Conservation (phyloP, 2,329 filamentous ascomycete species). For the Polytolypa hystricis region DNA sequence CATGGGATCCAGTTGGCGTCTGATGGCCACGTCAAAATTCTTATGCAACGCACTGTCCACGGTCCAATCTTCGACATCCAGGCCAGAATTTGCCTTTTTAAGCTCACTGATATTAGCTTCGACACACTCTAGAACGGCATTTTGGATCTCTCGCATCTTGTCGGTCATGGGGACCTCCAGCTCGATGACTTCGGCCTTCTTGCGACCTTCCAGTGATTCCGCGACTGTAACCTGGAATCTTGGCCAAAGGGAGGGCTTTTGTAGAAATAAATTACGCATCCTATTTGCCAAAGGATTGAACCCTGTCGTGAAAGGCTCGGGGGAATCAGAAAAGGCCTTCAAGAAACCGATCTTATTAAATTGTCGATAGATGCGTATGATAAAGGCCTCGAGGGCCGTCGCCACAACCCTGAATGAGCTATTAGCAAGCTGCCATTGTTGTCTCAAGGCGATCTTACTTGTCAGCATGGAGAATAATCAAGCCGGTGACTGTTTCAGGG, state of each 20-base stretch:
- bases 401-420: conserved; percentile 60
- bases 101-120: conserved; percentile 89
- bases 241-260: conserved; percentile 82
- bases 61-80: conserved; percentile 97
- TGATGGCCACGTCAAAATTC: conserved; percentile 81
- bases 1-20: conserved; percentile 84
- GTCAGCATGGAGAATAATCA: conserved; percentile 83
- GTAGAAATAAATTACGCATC: conserved; percentile 84
- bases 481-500: conserved; percentile 72
- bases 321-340: conserved; percentile 90
- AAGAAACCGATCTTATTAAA: conserved; percentile 89
- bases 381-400: conserved; percentile 88
- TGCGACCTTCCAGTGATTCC: conserved; percentile 76
- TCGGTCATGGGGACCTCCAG: conserved; percentile 94
- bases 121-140: conserved; percentile 88
- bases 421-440: too few relatives aligned
- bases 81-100: conserved; percentile 75
- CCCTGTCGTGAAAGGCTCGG: conserved; percentile 78
- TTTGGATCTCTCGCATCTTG: conserved; percentile 85
- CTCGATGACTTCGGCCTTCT: conserved; percentile 94
- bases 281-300: conserved; percentile 82
- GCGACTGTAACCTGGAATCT: conserved; percentile 87
- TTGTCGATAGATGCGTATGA: conserved; percentile 83
- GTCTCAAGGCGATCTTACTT: conserved; percentile 33
- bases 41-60: conserved; percentile 83